phyloP scores from a whole-genome alignment of 345 rosid species.

The Syzygium grande region DNA sequence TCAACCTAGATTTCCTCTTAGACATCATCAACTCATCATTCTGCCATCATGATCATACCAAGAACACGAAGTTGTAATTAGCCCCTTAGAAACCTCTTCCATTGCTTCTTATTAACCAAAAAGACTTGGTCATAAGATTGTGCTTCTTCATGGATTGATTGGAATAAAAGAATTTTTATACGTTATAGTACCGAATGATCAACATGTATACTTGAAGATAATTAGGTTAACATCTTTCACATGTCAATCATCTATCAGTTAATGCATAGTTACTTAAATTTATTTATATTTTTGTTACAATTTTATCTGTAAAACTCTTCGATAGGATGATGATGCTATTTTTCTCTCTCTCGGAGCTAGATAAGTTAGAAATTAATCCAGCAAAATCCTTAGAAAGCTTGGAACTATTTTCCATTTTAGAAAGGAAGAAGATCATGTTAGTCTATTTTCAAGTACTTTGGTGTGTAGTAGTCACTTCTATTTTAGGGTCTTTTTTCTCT shows the following conservation, averaged over 20 bases:
- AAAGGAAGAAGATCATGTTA: background rate
- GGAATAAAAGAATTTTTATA: no score
- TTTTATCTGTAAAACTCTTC: background rate
- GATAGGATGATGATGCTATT: background rate
- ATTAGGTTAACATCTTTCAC: background rate
- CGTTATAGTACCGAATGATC: background rate
- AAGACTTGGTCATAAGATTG: background rate
- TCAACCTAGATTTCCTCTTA: background rate
- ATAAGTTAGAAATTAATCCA: background rate
- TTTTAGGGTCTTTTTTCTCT: background rate
- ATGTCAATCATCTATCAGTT: background rate
- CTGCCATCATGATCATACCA: background rate
- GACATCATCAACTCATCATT: background rate
- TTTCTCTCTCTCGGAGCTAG: background rate
- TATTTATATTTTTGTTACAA: background rate
- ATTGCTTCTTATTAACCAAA: background rate
- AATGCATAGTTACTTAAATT: background rate
- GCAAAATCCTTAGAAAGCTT: background rate
- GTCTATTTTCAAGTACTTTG: background rate
- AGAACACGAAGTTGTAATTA: background rate
- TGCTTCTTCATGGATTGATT: background rate
- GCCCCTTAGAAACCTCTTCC: background rate
- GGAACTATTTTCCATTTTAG: background rate
- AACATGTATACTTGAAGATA: background rate
- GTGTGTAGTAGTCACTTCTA: background rate